Base-by-base conservation (phyloP, 148 eudicot genomes). In the Amaranthus cruentus region DNA sequence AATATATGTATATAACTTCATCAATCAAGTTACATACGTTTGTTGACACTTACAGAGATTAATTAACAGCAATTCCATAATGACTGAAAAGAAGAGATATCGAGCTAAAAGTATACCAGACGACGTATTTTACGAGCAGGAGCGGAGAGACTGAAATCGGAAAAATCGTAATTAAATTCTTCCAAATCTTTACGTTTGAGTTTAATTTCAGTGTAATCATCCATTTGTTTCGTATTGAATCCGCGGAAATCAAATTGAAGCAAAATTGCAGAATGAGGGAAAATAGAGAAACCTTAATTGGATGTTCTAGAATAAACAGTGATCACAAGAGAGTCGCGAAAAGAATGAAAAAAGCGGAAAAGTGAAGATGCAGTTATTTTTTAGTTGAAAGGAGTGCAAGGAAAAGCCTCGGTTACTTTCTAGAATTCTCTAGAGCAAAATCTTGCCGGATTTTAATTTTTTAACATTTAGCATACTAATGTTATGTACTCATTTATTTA, bases 61-160 rank as follows among this genome's bases (percentile, higher is more conserved):
- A 28, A 28, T 28, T 2, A 28, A 28, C 38, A 28, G 38, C 1
- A 28, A 28, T 28, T 28, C 38, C 38, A 28, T 28, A 28, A 28
- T 49, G 21, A 62, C 4, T 3, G 5, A 42, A 70, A 69, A 51
- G 56, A 55, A 67, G 47, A 71, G 13, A 58, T 28, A 28, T 28
- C 38, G 60, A 51, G 69, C 28, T 21, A 79, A n/a, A 55, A 38
- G 6, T 53, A 64, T 79, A 93, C 98, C 87, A 93, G 85, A 7
- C 98, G 83, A 14, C 98, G 96, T 18, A 88, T 92, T 82, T 92
- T 92, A 14, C 75, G 83, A 64, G 97, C 97, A 49, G 96, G 97
- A 10, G 98, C 85, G 47, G 86, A 88, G 63, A 87, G 89, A 72
- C 89, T 79, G 75, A 91, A 93, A n/a, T 90, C 98, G 60, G 90